Conservation (phyloP, 1,139 yeast genomes). For the Yamadazyma epiphylla region DNA sequence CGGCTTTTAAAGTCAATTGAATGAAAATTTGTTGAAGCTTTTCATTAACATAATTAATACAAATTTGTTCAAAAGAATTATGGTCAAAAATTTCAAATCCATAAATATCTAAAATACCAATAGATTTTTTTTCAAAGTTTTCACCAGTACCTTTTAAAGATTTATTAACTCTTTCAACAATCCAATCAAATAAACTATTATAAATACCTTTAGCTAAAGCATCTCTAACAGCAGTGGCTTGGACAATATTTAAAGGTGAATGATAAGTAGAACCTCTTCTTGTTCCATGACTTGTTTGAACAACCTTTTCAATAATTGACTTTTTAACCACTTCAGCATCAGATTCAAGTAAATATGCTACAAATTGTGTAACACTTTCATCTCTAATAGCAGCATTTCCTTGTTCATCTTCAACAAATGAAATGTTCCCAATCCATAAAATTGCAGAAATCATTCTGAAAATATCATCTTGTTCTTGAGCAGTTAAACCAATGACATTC, state of each 20-base stretch:
- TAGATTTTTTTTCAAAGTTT: conserved; percentile 48
- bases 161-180: conserved; percentile 86
- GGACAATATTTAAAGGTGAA: conserved; percentile 86
- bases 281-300: conserved; percentile 88
- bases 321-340: conserved; percentile 63
- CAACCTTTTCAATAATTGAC: conserved; percentile 72
- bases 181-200: conserved; percentile 93
- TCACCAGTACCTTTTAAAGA: conserved; percentile 47
- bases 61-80: conserved; percentile 93
- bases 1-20: conserved; percentile 91
- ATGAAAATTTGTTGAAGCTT: conserved; percentile 96
- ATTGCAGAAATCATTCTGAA: conserved; percentile 82
- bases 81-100: conserved; percentile 98
- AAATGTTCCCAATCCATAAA: conserved; percentile 91
- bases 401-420: conserved; percentile 80
- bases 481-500: conserved; percentile 78
- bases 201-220: conserved; percentile 94
- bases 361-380: conserved; percentile 85
- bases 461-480: conserved; percentile 84
- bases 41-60: conserved; percentile 96
- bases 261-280: conserved; percentile 91
- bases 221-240: conserved; percentile 92
- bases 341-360: conserved; percentile 86
- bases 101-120: conserved; percentile 95
- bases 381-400: conserved; percentile 85